Base-by-base conservation (phyloP, 495 filamentous ascomycete genomes). In the Pseudomonodictys pantanalensis region DNA sequence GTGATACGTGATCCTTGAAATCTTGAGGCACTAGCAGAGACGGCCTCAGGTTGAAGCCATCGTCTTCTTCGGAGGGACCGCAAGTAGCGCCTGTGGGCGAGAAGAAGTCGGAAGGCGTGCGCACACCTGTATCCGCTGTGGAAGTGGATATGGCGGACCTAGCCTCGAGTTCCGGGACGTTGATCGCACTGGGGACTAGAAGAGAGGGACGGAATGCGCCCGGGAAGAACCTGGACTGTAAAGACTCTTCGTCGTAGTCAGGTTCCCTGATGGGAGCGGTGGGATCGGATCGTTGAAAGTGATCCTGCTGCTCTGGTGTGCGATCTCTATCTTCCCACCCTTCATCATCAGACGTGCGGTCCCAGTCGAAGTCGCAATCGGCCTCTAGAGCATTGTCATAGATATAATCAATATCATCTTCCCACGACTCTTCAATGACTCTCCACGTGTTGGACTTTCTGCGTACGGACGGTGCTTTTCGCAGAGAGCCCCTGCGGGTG, bases 391-490 rank as follows among this genome's bases (percentile, higher is more conserved):
- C 90, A 71, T 93, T 84, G 60, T 96, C 89, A 67, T 97, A 97
- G 70, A 87, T 93, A 71, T 88, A 97, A 69, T 96, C 92, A 64
- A 97, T 92, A 64, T 92, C 91, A 41, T 91, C 89, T 66, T 97
- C 92, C 92, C 92, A 97, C 20, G 79, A 86, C 42, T 84, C 81
- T 33, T 84, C 81, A 24, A 80, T 68, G 3, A 67, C 69, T 29
- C 69, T 70, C 69, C 47, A 68, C 5, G 53, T 59, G 46, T 56
- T 56, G 2, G 64, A 67, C 24, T 63, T 58, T 18, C 58, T 58
- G 32, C 58, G 53, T 1, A 47, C 41, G 10, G 57, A 22, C 2
- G 53, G 49, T n/a, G 43, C 11, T 32, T 41, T 44, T 0, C 61
- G 51, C 18, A 59, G 50, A n/a, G 61, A 65, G 39, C n/a, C 32